phyloP scores from a whole-genome alignment of 768 basidiomycete genomes.

The Leccinum imitatum region DNA sequence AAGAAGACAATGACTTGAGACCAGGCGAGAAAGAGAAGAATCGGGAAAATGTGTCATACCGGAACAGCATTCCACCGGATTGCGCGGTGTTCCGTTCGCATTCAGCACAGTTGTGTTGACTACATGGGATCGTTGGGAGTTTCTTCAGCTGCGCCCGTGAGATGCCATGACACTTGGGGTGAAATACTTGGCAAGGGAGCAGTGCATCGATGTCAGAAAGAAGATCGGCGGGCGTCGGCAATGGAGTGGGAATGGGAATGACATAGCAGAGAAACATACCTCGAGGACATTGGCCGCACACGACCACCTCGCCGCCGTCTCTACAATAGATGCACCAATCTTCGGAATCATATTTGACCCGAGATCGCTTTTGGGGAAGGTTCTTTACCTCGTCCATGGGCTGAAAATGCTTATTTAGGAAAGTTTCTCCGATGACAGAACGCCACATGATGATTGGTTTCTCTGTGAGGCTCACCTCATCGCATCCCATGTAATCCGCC shows the following conservation, averaged over 20 bases:
- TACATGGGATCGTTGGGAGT: constrained; percentile 36
- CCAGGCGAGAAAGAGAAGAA: not conserved
- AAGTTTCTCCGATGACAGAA: not conserved
- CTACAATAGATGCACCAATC: constrained; percentile 60
- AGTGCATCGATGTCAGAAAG: not conserved
- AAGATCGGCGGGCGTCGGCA: not conserved
- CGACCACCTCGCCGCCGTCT: constrained; percentile 54
- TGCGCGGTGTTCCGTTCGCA: constrained; percentile 47
- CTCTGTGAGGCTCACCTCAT: constrained; percentile 30
- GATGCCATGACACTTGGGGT: constrained; percentile 47
- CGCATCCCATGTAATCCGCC: constrained; percentile 27
- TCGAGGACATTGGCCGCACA: constrained; percentile 53
- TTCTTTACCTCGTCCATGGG: constrained; percentile 13
- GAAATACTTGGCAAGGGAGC: constrained; percentile 44
- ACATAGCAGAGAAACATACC: constrained; percentile 34
- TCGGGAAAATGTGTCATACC: constrained; percentile 34
- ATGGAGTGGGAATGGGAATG: constrained; percentile 3
- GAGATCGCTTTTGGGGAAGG: constrained; percentile 32
- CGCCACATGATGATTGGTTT: not conserved
- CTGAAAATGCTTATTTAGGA: constrained; percentile 17
- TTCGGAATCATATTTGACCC: constrained; percentile 46
- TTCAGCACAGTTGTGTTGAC: constrained; percentile 49
- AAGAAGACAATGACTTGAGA: not conserved
- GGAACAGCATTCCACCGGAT: constrained; percentile 58
- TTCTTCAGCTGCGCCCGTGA: constrained; percentile 30